These are phyloP conservation scores for Carex arenaria DNA, from an alignment of 202 grass and related monocot species.

Conservation along the genomic window DNA sequence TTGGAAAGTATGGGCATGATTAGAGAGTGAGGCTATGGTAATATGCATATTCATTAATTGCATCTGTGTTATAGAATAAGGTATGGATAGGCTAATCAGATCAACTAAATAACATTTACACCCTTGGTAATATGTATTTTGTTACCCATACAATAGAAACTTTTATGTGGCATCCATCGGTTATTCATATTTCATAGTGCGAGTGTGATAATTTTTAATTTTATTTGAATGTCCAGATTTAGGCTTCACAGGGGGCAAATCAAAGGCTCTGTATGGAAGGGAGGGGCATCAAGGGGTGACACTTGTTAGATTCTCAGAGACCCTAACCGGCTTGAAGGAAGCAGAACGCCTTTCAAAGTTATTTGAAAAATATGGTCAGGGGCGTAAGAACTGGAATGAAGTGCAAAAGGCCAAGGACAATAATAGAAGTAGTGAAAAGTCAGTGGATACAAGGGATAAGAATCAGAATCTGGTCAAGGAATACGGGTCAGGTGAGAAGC, in stretches of 20 bases:
- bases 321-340: slow-evolving; percentile 47
- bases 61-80: not conserved
- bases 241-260: slow-evolving; percentile 37
- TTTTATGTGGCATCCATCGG: not conserved
- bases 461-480: slow-evolving; percentile 27
- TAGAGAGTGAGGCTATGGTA: not conserved
- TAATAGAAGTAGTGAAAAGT: slow-evolving; percentile 24
- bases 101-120: not conserved
- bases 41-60: not conserved
- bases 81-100: not conserved
- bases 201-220: not conserved
- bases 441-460: slow-evolving; percentile 37
- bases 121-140: not conserved
- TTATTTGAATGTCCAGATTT: slow-evolving; percentile 41
- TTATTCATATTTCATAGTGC: not conserved
- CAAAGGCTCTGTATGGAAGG: slow-evolving; percentile 43
- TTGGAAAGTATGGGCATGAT: not conserved
- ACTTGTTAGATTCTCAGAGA: slow-evolving; percentile 48
- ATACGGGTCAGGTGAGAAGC: slow-evolving; percentile 39
- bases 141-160: not conserved
- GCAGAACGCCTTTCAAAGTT: slow-evolving; percentile 45
- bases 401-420: slow-evolving; percentile 2
- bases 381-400: slow-evolving; percentile 30
- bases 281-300: slow-evolving; percentile 46
- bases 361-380: slow-evolving; percentile 40